Conservation (phyloP, 345 rosid genomes). For the Euclidium syriacum region DNA sequence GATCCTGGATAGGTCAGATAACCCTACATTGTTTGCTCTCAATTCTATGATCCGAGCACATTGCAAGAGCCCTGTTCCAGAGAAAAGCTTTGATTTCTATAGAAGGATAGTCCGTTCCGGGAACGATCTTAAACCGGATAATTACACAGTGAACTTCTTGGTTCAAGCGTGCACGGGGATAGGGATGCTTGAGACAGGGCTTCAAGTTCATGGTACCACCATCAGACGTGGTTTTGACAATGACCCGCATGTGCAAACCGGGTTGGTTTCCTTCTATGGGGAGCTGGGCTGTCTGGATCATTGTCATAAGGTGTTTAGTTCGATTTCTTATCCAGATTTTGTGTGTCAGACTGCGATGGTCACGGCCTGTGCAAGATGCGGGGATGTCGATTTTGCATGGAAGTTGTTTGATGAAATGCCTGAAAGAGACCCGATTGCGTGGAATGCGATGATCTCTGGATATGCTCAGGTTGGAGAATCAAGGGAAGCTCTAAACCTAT, state of each 20-base stretch:
- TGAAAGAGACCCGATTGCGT: conserved; percentile 43
- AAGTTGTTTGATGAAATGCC: conserved; percentile 57
- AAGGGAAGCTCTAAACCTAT: conserved; percentile 42
- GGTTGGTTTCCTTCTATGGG: conserved; percentile 48
- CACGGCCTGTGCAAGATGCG: conserved; percentile 58
- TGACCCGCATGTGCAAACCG: conserved; percentile 56
- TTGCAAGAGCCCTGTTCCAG: conserved; percentile 42
- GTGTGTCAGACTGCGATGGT: conserved; percentile 61
- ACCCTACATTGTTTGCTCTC: conserved; percentile 46
- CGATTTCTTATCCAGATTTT: conserved; percentile 42
- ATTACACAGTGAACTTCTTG: conserved; percentile 56
- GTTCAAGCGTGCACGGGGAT: conserved; percentile 44
- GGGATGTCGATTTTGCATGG: conserved; percentile 40
- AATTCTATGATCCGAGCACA: conserved; percentile 62
- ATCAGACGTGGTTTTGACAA: conserved; percentile 49
- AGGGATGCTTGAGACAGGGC: conserved; percentile 29
- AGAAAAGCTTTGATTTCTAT: conserved; percentile 40
- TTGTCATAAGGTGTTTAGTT: conserved; percentile 39
- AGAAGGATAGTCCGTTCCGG: conserved; percentile 28
- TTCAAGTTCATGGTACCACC: conserved; percentile 36
- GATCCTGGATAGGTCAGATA: conserved; percentile 40
- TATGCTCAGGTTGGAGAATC: conserved; percentile 47
- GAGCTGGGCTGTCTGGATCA: conserved; percentile 42
- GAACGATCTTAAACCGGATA: conserved; percentile 41
- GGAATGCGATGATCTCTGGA: conserved; percentile 64